These are phyloP conservation scores for Cyclocybe cylindracea DNA, from an alignment of 768 basidiomycete species.

Conservation along the genomic window DNA sequence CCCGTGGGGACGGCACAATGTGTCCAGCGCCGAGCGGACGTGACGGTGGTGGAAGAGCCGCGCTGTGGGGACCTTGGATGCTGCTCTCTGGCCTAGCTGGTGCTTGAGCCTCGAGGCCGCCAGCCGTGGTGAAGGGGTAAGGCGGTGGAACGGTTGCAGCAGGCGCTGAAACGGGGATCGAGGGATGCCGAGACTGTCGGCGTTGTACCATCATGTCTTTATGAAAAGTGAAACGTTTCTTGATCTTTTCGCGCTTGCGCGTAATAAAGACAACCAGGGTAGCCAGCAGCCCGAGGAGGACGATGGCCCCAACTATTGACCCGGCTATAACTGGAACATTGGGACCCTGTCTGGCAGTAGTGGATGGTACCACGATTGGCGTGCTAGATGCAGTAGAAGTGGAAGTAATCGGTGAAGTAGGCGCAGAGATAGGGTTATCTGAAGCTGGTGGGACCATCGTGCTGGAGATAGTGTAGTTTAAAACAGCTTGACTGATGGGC, in stretches of 20 bases:
- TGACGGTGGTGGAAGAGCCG: background rate
- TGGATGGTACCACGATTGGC: background rate
- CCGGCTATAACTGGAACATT: constrained; percentile 20
- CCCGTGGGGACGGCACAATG: constrained; percentile 13
- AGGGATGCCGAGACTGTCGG: background rate
- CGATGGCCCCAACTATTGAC: constrained; percentile 13
- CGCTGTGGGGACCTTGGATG: no score
- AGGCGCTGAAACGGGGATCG: background rate
- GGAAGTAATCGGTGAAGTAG: background rate
- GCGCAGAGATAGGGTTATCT: background rate
- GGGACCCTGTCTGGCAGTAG: background rate
- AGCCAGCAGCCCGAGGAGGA: constrained; percentile 14
- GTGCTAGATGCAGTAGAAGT: background rate
- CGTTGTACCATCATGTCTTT: constrained; percentile 20
- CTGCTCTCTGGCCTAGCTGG: no score
- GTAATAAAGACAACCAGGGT: constrained; percentile 10
- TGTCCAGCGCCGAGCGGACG: constrained; percentile 7
- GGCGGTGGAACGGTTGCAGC: no score
- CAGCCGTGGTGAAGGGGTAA: no score
- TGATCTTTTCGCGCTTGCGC: constrained; percentile 8
- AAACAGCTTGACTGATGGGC: no score
- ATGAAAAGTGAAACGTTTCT: constrained; percentile 19
- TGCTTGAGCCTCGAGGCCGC: no score
- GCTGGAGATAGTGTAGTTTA: no score
- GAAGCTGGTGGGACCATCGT: no score